Percentiles rank a stretch among this genome's conserved stretches.
phyloP scores from a whole-genome alignment of 176 grass and related monocot genomes.

The barley (Hordeum vulgare) region MorexV3_pseudomolecules_assembly NC_058519.1:660759453-660759952 shows the following conservation, averaged over 20 bases:
- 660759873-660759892: background rate
- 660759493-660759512: slow-evolving; percentile 76
- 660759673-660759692: slow-evolving; percentile 10
- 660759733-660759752: no score
- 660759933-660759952: background rate
- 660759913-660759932: background rate
- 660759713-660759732: background rate
- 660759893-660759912: slow-evolving; percentile 3
- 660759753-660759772: background rate
- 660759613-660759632: slow-evolving; percentile 67
- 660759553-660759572: slow-evolving; percentile 77
- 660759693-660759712: background rate
- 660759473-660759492: slow-evolving; percentile 83
- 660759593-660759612: slow-evolving; percentile 87
- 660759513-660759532: slow-evolving; percentile 68
- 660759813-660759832: slow-evolving; percentile 87
- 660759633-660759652: slow-evolving; percentile 48
- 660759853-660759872: slow-evolving; percentile 19
- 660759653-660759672: slow-evolving; percentile 3
- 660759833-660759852: slow-evolving; percentile 39
- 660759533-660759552: slow-evolving; percentile 95
- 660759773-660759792: background rate
- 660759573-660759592: background rate
- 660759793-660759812: slow-evolving; percentile 92
- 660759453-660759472: slow-evolving; percentile 34